Conservation (phyloP, 371 early-diverging fungal genomes). For the Antonospora locustae region DNA sequence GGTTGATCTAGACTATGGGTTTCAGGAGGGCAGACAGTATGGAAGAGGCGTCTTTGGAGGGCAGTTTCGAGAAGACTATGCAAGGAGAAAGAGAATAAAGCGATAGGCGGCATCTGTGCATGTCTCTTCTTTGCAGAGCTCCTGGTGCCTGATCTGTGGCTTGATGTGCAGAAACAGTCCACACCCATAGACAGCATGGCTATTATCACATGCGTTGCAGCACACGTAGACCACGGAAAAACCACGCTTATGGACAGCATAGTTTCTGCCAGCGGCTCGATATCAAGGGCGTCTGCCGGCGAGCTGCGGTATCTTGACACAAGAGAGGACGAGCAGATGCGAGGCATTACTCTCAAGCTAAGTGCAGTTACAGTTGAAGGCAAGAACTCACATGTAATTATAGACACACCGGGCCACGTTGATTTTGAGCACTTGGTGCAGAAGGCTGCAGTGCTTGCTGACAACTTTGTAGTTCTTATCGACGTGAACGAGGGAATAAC, state of each 20-base stretch:
- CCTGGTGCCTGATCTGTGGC: too few relatives aligned
- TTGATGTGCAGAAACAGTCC: background rate
- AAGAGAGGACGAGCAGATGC: constrained; percentile 89
- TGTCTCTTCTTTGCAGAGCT: too few relatives aligned
- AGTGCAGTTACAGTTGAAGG: constrained; percentile 78
- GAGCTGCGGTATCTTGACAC: constrained; percentile 92
- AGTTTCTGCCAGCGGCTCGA: constrained; percentile 83
- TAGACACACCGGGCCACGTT: constrained; percentile 99
- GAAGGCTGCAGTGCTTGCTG: constrained; percentile 79
- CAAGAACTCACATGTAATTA: constrained; percentile 61
- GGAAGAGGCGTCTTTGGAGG: constrained; percentile 54
- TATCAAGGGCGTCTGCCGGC: constrained; percentile 81
- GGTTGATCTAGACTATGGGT: constrained; percentile 54
- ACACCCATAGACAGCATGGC: background rate
- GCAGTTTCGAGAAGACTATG: constrained; percentile 30
- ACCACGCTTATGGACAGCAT: constrained; percentile 93
- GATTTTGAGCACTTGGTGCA: constrained; percentile 93
- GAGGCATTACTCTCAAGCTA: constrained; percentile 98
- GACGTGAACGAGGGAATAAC: constrained; percentile 91
- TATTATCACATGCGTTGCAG: constrained; percentile 63
- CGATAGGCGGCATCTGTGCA: background rate
- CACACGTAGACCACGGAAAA: constrained; percentile 92
- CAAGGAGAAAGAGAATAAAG: constrained; percentile 21
- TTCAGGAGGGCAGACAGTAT: constrained; percentile 52
- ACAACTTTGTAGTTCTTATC: constrained; percentile 83